Conservation (phyloP, 148 eudicot species). For the Camellia sinensis region DNA sequence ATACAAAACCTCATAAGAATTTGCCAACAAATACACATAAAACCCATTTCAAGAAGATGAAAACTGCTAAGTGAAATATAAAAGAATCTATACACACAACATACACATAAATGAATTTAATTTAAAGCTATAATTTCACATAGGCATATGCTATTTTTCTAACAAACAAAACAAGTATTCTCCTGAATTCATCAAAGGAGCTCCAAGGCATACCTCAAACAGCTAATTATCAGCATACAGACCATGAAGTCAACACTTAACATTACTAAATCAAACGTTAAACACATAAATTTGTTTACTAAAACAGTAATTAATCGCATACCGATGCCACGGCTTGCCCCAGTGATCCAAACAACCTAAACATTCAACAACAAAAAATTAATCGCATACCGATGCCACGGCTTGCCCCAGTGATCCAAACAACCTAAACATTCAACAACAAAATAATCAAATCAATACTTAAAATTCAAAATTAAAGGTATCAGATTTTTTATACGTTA, state of each 20-base stretch:
- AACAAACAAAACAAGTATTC: not conserved
- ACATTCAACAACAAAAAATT: too few relatives aligned
- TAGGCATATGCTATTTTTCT: not conserved
- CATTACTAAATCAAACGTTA: not conserved
- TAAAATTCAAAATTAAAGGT: not conserved
- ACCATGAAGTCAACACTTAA: constrained; percentile 1
- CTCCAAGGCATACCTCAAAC: not conserved
- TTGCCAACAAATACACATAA: too few relatives aligned
- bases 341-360: constrained; percentile 96
- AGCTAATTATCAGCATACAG: not conserved
- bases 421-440: constrained; percentile 45
- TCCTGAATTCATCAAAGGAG: not conserved
- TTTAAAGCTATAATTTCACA: too few relatives aligned
- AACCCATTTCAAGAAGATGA: too few relatives aligned
- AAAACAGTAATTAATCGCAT: constrained; percentile 2
- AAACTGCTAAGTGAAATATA: not conserved
- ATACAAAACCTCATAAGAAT: too few relatives aligned
- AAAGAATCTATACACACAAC: not conserved
- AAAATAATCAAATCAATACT: constrained; percentile 7
- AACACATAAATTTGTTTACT: not conserved
- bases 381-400: constrained; percentile 78
- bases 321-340: constrained; percentile 99
- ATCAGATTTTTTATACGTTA: not conserved
- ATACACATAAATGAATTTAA: not conserved
- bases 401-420: constrained; percentile 99